phyloP scores from a whole-genome alignment of 2,329 filamentous ascomycete genomes.

The Ilyonectria destructans region DNA sequence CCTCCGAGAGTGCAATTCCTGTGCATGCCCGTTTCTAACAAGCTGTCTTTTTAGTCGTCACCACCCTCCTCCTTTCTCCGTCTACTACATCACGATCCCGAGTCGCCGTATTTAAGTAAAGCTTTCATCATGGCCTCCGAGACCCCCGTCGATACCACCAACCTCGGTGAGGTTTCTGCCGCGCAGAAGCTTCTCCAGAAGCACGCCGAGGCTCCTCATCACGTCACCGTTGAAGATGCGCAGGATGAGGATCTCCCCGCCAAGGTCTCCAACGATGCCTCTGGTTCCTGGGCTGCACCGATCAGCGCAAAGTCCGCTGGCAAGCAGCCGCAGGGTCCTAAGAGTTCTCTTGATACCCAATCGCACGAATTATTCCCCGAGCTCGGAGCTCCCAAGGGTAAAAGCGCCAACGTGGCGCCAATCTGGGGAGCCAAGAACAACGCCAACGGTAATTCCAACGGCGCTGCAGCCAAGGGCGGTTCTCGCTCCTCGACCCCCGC shows the following conservation, averaged over 20 bases:
- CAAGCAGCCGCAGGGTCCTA: constrained; percentile 75
- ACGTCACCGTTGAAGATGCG: constrained; percentile 84
- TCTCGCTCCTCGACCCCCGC: constrained; percentile 76
- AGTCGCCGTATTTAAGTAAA: constrained; percentile 34
- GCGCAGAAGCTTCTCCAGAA: constrained; percentile 77
- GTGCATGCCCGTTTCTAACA: constrained; percentile 34
- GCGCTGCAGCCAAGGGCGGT: constrained; percentile 68
- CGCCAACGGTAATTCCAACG: constrained; percentile 68
- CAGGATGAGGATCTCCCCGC: constrained; percentile 83
- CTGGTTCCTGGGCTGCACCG: constrained; percentile 64
- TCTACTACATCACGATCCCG: constrained; percentile 19
- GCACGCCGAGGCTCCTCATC: constrained; percentile 70
- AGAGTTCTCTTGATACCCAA: constrained; percentile 79
- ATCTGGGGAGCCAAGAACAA: constrained; percentile 85
- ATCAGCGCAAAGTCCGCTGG: constrained; percentile 76
- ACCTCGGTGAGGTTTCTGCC: constrained; percentile 63
- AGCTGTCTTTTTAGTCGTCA: constrained; percentile 4
- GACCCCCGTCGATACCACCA: constrained; percentile 54
- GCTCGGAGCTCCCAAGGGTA: constrained; percentile 80
- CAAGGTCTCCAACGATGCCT: constrained; percentile 65
- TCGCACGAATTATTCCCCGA: constrained; percentile 96
- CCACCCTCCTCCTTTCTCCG: constrained; percentile 26
- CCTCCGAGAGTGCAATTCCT: background rate
- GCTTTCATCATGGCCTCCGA: constrained; percentile 61
- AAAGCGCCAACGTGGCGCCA: constrained; percentile 77